These are phyloP conservation scores for Edaphochlamys debaryana DNA, from an alignment of 139 green algal genomes.

Conservation along the genomic window DNA sequence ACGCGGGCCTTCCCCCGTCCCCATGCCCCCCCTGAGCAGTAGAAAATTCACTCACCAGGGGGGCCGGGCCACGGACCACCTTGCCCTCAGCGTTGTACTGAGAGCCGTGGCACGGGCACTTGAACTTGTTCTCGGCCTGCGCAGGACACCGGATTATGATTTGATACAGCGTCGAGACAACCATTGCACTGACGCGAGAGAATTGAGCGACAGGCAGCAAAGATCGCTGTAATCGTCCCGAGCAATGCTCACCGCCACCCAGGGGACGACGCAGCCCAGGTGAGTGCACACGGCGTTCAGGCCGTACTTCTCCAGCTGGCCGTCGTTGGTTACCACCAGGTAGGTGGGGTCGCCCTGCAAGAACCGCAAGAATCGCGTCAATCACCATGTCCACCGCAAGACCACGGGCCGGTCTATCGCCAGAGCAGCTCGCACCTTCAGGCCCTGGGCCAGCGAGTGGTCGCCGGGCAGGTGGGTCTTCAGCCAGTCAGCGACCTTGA, in stretches of 20 bases:
- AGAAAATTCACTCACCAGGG: constrained; percentile 86
- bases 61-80: constrained; percentile 93
- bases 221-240: too few species aligned
- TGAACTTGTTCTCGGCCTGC: constrained; percentile 99
- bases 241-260: constrained; percentile 81
- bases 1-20: too few species aligned
- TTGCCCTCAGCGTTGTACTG: constrained; percentile 98
- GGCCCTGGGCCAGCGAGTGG: constrained; percentile 90
- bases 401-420: too few species aligned
- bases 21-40: too few species aligned
- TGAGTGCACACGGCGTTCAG: constrained; percentile 99
- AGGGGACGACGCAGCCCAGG: constrained; percentile 99
- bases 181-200: too few species aligned
- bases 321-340: constrained; percentile 92
- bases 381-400: too few species aligned
- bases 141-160: not conserved
- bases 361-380: not conserved
- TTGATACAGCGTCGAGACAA: too few species aligned
- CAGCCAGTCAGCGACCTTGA: constrained; percentile 87
- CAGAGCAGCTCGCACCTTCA: constrained; percentile 95
- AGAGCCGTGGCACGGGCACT: constrained; percentile 99
- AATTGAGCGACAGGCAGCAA: too few species aligned
- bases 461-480: constrained; percentile 88
- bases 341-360: constrained; percentile 96
- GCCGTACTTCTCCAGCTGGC: constrained; percentile 90